Conservation (phyloP, 2,329 filamentous ascomycete species). For the Berkeleyomyces rouxiae region DNA sequence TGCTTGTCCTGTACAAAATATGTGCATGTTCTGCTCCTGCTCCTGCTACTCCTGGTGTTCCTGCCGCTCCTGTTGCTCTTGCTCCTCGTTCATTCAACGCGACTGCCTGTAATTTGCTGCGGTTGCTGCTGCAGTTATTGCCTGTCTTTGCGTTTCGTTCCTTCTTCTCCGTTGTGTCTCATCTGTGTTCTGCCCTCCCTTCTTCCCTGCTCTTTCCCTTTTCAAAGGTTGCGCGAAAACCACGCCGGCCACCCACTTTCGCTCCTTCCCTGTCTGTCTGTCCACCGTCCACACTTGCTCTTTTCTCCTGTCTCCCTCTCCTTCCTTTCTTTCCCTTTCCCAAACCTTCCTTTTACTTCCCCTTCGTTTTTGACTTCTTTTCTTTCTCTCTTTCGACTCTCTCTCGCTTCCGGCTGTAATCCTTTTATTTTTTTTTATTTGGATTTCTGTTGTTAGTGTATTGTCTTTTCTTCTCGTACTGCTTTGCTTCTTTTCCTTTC, state of each 20-base stretch:
- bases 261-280: constrained; percentile 4
- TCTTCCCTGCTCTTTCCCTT: constrained; percentile 4
- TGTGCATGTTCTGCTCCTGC: too few species aligned
- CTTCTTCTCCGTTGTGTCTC: constrained; percentile 2
- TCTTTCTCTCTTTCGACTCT: constrained; percentile 1
- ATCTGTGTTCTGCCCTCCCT: constrained; percentile 4
- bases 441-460: not conserved
- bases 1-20: too few species aligned
- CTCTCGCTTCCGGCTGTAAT: constrained; percentile 1
- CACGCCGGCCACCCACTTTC: constrained; percentile 9
- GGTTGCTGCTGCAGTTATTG: not conserved
- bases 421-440: constrained; percentile 4
- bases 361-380: not conserved
- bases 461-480: not conserved
- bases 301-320: constrained; percentile 8
- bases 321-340: constrained; percentile 5
- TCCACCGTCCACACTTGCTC: not conserved
- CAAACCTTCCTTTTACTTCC: constrained; percentile 2
- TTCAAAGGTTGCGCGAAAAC: constrained; percentile 6
- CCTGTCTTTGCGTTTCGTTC: constrained; percentile 2
- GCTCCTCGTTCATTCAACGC: too few species aligned
- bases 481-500: not conserved
- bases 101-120: not conserved
- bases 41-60: too few species aligned
- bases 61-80: too few species aligned